Evolutionary conservation across 2,329 filamentous ascomycete genomes (phyloP), one percentile per base, ranked within the genome.

Genomic region (Metarhizium rileyi): DNA sequence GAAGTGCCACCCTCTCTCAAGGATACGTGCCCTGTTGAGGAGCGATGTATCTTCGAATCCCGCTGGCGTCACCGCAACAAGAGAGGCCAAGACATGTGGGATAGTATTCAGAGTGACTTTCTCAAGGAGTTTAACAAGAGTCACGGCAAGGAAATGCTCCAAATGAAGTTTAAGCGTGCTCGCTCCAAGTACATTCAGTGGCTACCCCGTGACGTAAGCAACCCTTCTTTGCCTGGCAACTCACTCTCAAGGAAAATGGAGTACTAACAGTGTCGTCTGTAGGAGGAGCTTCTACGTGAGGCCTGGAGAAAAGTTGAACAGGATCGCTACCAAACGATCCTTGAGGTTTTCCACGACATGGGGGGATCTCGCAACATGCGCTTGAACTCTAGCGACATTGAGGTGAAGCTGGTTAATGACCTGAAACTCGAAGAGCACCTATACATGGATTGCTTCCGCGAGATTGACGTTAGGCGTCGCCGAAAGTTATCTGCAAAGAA

Each of bases 51-150:
- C 28, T 73, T 78, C 45, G 64, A 74, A 25, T 67, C 74, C n/a
- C 67, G 75, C 12, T 71, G 70, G 58, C 58, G 69, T 23, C 69
- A 72, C 55, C 63, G 69, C 16, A 57, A 69, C 20, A 66, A 70
- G 47, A 76, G 75, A 56, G 77, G 77, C 16, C 76, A 76, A 54
- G 75, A 76, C 30, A 80, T 80, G 76, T 81, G 77, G 77, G 71
- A 76, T 23, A 66, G 69, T 36, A 78, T 81, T 50, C 68, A 70
- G 45, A 59, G 58, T 5, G 69, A 73, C 50, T 80, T 69, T 52
- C 58, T 58, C 14, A 50, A 54, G 8, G 51, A 52, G 20, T 70
- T 70, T 47, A 49, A 58, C 9, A 65, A 68, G 52, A 63, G 63
- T 14, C 66, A 64, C 5, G 66, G 70, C 35, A 74, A 75, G 53